A percentile compares a stretch with the other conserved stretches of the same genome.
Evolutionary conservation across 2,329 filamentous ascomycete species (phyloP).

Genomic region (Hortaea werneckii): DNA sequence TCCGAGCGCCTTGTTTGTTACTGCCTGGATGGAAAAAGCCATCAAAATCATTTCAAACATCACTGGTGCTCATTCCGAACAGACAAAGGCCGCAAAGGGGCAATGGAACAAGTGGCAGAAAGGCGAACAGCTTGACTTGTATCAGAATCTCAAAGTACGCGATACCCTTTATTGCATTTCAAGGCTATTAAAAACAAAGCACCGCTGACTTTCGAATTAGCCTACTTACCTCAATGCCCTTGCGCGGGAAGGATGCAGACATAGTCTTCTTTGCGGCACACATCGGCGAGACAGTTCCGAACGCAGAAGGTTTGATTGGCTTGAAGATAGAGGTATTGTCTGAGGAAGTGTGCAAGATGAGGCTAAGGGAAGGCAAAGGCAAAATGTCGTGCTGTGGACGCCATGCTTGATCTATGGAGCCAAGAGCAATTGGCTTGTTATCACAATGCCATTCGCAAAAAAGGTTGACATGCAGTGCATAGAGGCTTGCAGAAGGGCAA

Average conservation of each 20-base stretch:
- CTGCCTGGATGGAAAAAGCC: background rate
- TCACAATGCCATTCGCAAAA: too few species aligned
- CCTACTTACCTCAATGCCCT: background rate
- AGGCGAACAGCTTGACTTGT: background rate
- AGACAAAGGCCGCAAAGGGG: background rate
- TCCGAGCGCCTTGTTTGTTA: background rate
- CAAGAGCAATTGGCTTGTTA: too few species aligned
- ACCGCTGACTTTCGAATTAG: background rate
- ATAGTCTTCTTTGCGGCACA: background rate
- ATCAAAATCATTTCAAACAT: background rate
- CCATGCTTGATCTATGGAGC: too few species aligned
- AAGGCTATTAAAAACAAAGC: background rate
- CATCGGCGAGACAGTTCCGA: background rate
- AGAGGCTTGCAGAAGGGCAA: too few species aligned
- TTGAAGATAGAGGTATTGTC: too few species aligned
- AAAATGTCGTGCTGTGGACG: too few species aligned
- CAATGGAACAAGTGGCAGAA: background rate
- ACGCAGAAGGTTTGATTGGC: too few species aligned
- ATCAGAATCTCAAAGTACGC: background rate
- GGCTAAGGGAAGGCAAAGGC: too few species aligned
- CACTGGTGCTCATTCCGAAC: background rate
- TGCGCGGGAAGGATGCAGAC: background rate
- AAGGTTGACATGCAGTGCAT: too few species aligned
- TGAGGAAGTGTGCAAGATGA: too few species aligned
- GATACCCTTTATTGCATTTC: too few species aligned